Conservation (phyloP, 169 alveolate species). For the Eimeria sp. region DNA sequence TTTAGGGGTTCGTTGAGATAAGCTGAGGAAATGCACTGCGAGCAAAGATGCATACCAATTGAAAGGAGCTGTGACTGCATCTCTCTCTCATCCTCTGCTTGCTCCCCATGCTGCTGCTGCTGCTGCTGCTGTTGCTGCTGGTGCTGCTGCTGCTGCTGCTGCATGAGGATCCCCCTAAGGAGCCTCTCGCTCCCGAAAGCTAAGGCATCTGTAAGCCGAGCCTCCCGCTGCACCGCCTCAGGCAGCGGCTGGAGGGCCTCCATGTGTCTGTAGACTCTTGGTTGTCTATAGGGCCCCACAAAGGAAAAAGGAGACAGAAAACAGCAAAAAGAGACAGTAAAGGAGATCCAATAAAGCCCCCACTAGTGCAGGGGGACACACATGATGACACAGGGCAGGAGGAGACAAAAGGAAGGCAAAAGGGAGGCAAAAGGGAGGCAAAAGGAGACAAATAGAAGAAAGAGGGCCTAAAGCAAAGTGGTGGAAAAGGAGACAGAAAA, state of each 20-base stretch:
- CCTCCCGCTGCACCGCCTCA: neutral
- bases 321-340: too few relatives aligned
- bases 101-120: constrained; percentile 16
- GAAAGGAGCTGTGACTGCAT: neutral
- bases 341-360: too few relatives aligned
- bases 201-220: neutral
- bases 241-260: neutral
- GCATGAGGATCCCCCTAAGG: neutral
- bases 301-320: too few relatives aligned
- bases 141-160: constrained; percentile 14
- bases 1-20: neutral
- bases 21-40: neutral
- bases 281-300: neutral
- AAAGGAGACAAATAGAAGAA: too few relatives aligned
- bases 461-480: too few relatives aligned
- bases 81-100: neutral
- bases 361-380: too few relatives aligned
- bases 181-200: neutral
- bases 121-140: constrained; percentile 23
- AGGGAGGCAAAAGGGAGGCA: too few relatives aligned
- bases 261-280: neutral
- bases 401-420: too few relatives aligned
- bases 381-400: too few relatives aligned
- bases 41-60: neutral
- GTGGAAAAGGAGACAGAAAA: too few relatives aligned